Percentiles rank a stretch among this genome's conserved stretches.
Evolutionary conservation across 768 basidiomycete species (phyloP).

Genomic region (Cubamyces sp.): DNA sequence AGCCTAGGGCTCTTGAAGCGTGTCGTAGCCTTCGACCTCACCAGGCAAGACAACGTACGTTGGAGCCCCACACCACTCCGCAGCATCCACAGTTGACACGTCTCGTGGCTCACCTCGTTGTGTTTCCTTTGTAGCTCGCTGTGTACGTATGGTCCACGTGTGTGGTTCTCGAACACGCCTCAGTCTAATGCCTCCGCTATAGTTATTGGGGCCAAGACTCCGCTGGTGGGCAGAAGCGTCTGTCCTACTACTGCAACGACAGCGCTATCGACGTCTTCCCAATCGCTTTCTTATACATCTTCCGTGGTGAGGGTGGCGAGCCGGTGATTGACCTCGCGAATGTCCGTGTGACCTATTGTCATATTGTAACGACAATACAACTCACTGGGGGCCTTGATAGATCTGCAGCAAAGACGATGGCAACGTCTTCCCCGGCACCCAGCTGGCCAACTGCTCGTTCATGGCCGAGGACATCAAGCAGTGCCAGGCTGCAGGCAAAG

Average conservation of each 20-base stretch:
- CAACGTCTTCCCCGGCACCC: conserved; percentile 60
- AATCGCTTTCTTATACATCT: conserved; percentile 61
- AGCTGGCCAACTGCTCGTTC: conserved; percentile 60
- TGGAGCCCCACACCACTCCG: neutral
- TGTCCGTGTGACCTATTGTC: conserved; percentile 36
- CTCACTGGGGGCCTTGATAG: conserved; percentile 35
- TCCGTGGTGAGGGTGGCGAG: conserved; percentile 57
- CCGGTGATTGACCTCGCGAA: conserved; percentile 66
- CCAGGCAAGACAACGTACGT: conserved; percentile 23
- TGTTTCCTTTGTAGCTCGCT: conserved; percentile 24
- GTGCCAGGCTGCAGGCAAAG: conserved; percentile 54
- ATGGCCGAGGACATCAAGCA: conserved; percentile 62
- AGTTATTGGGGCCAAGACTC: conserved; percentile 64
- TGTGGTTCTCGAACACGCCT: neutral
- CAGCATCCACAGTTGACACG: neutral
- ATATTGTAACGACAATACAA: neutral
- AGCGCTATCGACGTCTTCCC: conserved; percentile 59
- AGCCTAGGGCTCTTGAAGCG: conserved; percentile 17
- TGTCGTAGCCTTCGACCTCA: conserved; percentile 20
- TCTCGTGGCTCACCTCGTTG: neutral
- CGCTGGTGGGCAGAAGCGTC: conserved; percentile 39
- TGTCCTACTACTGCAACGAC: conserved; percentile 44
- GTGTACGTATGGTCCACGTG: conserved; percentile 27
- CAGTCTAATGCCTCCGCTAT: neutral
- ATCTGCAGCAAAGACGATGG: conserved; percentile 62